phyloP scores from a whole-genome alignment of 2,329 filamentous ascomycete genomes.

The Xylaria sp. region DNA sequence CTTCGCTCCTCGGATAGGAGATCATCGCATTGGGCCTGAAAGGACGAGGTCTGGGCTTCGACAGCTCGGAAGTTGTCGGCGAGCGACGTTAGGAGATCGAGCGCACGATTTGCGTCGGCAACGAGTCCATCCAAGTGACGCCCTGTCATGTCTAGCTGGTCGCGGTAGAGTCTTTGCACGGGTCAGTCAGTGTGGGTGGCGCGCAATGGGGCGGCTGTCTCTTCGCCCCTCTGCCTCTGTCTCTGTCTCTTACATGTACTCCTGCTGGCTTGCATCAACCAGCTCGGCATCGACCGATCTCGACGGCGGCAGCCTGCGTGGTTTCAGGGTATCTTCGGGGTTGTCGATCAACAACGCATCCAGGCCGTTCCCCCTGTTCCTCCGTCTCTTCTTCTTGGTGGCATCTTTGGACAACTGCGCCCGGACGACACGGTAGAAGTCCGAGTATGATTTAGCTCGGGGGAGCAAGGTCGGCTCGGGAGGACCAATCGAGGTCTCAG shows the following conservation, averaged over 20 bases:
- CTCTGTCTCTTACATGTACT: slow-evolving; percentile 75
- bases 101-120: slow-evolving; percentile 77
- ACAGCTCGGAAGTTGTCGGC: slow-evolving; percentile 89
- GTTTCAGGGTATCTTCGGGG: slow-evolving; percentile 40
- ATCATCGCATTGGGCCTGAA: slow-evolving; percentile 91
- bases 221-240: background rate
- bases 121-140: slow-evolving; percentile 84
- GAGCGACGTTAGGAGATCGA: slow-evolving; percentile 80
- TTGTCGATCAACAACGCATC: slow-evolving; percentile 62
- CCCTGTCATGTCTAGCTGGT: slow-evolving; percentile 83
- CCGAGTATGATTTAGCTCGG: slow-evolving; percentile 80
- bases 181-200: slow-evolving; percentile 50
- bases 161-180: slow-evolving; percentile 73
- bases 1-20: slow-evolving; percentile 84
- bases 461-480: slow-evolving; percentile 73
- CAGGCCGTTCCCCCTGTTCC: slow-evolving; percentile 58
- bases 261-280: slow-evolving; percentile 83
- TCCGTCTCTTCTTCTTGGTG: slow-evolving; percentile 55
- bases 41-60: slow-evolving; percentile 90
- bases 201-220: background rate
- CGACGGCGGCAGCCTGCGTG: slow-evolving; percentile 50
- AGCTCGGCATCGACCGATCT: slow-evolving; percentile 75
- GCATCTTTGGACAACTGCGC: slow-evolving; percentile 66
- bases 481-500: slow-evolving; percentile 66
- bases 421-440: slow-evolving; percentile 75